A percentile compares a stretch with the other conserved stretches of the same genome.
phyloP scores from a whole-genome alignment of 1,139 yeast species.

The Sugiyamaella novakii region DNA sequence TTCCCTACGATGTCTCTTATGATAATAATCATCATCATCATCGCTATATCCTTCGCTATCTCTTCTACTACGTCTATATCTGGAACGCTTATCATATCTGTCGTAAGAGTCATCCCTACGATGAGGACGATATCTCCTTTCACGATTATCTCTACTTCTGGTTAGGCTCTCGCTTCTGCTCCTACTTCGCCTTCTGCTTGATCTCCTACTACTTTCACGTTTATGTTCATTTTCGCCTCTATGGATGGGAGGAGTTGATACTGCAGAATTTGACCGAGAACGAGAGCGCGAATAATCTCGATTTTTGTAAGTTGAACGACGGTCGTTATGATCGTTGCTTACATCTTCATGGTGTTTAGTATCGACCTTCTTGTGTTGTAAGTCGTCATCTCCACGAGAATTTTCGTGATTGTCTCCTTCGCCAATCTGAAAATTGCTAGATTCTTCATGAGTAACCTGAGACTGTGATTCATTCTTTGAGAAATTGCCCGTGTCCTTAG shows the following conservation, averaged over 20 bases:
- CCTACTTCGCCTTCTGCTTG: slow-evolving; percentile 13
- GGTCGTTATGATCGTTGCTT: not conserved
- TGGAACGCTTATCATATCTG: not conserved
- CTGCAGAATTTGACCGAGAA: not conserved
- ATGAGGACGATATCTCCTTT: not conserved
- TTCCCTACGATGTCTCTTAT: slow-evolving; percentile 3
- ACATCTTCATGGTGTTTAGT: not conserved
- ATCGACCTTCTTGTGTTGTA: not conserved
- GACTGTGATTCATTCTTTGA: not conserved
- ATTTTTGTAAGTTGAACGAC: not conserved
- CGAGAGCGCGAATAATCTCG: not conserved
- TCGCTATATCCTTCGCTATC: slow-evolving; percentile 4
- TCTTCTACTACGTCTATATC: slow-evolving; percentile 2
- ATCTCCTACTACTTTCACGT: slow-evolving; percentile 12
- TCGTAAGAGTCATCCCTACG: slow-evolving; percentile 5
- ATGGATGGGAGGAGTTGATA: not conserved
- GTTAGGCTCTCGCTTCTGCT: slow-evolving; percentile 18
- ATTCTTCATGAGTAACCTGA: not conserved
- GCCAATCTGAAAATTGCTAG: no score
- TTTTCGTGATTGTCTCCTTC: not conserved
- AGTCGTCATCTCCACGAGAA: not conserved
- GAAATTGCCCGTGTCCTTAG: no score
- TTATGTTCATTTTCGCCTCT: not conserved
- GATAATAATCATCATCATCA: not conserved
- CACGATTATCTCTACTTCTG: slow-evolving; percentile 10